Evolutionary conservation across 2,329 filamentous ascomycete genomes (phyloP), one percentile per base, ranked within the genome.

Genomic region (Xylaria sp.): DNA sequence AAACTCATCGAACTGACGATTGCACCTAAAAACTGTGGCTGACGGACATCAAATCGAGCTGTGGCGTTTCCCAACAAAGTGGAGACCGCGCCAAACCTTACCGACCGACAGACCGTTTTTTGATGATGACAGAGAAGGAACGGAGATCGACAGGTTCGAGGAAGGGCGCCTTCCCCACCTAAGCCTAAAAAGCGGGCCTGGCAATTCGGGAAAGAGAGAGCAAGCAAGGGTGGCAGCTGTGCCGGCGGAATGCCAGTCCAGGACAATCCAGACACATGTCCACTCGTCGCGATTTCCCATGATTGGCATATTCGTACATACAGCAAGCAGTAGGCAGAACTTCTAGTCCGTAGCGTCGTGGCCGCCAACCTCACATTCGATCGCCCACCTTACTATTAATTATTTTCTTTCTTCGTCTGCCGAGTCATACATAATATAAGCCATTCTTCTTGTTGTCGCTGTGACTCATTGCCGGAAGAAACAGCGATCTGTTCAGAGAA

Each of bases 401-500:
- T 42, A 9, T 8, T 10, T 42, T 42, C 16, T 16, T 42, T 42
- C 3, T 9, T 42, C 37, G 4, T 30, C 23, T 42, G 37, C 13
- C 37, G 37, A 30, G 23, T 30, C 8, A 42, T 42, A 46, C 42
- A 54, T 48, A 23, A 23, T 42, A 35, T 19, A 48, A 46, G 57
- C 61, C 30, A 63, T 60, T 55, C 53, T 63, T 42, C 57, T 50
- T 47, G 30, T 42, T 52, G 54, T 53, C 19, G 23, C 54, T n/a
- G 57, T 63, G 64, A 66, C 51, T 65, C 62, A 63, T 46, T 3
- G 23, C 37, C 37, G 1, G 9, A 52, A 52, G 58, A 52, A 44
- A 5, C 57, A 5, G 61, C 65, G 56, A 69, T 65, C 65, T 71
- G 68, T 71, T 69, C 67, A 67, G 55, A 68, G 65, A 66, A 65